These are phyloP conservation scores for Myxozyma melibiosi DNA, from an alignment of 805 yeast species.

Conservation along the genomic window DNA sequence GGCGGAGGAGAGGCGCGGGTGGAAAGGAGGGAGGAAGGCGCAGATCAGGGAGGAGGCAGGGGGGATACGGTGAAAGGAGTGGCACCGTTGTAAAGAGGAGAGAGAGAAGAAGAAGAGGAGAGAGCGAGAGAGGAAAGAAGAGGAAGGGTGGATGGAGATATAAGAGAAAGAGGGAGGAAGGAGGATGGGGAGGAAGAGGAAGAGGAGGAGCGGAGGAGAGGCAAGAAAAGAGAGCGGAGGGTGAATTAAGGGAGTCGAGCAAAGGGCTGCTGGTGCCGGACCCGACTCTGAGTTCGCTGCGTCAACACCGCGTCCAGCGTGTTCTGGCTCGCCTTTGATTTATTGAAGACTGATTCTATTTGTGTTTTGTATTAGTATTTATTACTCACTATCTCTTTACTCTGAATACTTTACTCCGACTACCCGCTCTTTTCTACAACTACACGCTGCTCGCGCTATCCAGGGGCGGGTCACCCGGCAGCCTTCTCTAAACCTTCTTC, in stretches of 20 bases:
- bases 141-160: background rate
- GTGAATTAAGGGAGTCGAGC: slow-evolving; percentile 2
- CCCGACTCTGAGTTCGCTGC: no score
- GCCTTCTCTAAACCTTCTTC: background rate
- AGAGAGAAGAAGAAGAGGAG: background rate
- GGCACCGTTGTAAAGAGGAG: slow-evolving; percentile 10
- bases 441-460: background rate
- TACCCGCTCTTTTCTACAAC: background rate
- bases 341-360: no score
- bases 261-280: no score
- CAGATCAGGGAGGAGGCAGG: background rate
- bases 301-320: no score
- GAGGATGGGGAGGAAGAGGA: background rate
- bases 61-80: slow-evolving; percentile 16
- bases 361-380: no score
- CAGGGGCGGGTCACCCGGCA: background rate
- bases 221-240: background rate
- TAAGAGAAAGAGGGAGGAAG: background rate
- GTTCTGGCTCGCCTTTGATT: no score
- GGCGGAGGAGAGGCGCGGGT: background rate
- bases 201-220: background rate
- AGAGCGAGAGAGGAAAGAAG: background rate
- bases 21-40: background rate
- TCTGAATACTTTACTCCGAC: no score
- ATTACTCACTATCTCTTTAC: no score